phyloP scores from a whole-genome alignment of 1,284 basidiomycete genomes.

The Sanguinoderma infundibulare region DNA sequence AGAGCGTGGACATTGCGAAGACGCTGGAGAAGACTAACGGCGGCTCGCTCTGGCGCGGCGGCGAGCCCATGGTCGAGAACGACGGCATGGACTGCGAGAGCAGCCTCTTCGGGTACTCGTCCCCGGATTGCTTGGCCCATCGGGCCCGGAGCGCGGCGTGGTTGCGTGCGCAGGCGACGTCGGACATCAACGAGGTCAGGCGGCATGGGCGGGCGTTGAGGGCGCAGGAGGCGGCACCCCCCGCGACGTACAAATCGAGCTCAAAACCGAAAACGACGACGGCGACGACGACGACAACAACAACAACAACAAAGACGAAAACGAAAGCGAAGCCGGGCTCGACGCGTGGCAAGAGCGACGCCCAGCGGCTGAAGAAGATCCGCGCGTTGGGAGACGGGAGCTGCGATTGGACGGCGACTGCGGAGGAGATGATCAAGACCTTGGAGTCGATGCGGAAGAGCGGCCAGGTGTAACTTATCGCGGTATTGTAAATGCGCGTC shows the following conservation, averaged over 20 bases:
- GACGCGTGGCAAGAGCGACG: slow-evolving; percentile 9
- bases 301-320: slow-evolving; percentile 32
- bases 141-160: slow-evolving; percentile 65
- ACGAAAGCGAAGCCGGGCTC: slow-evolving; percentile 34
- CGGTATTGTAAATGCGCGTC: no score
- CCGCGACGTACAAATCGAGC: slow-evolving; percentile 13
- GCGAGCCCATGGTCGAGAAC: slow-evolving; percentile 52
- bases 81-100: slow-evolving; percentile 24
- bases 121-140: slow-evolving; percentile 64
- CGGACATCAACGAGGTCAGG: slow-evolving; percentile 69
- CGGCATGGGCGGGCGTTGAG: slow-evolving; percentile 58
- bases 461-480: slow-evolving; percentile 17
- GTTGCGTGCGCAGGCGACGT: slow-evolving; percentile 75
- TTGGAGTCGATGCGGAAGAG: slow-evolving; percentile 13
- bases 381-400: slow-evolving; percentile 27
- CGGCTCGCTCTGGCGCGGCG: slow-evolving; percentile 65
- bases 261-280: not conserved
- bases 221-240: slow-evolving; percentile 31
- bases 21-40: slow-evolving; percentile 71
- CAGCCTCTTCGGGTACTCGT: slow-evolving; percentile 49
- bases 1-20: slow-evolving; percentile 78
- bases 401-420: slow-evolving; percentile 30
- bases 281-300: not conserved
- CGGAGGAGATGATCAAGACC: slow-evolving; percentile 30
- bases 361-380: slow-evolving; percentile 26